Base-by-base conservation (phyloP, 768 basidiomycete genomes). In the Dentipellis sp. region DNA sequence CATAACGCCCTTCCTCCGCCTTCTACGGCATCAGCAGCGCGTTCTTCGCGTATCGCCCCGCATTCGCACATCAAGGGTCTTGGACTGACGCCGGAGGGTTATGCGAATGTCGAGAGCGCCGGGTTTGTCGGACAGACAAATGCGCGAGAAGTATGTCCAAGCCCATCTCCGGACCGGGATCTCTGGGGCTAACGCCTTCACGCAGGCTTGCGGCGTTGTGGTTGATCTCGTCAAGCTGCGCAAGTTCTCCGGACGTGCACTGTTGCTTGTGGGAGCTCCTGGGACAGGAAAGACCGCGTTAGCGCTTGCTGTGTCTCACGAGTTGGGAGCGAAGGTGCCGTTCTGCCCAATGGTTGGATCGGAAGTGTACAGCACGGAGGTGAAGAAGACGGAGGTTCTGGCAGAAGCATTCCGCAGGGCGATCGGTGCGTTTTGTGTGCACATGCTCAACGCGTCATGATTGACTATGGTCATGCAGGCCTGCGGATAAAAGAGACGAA, bases 321-420 rank as follows among this genome's bases (percentile, higher is more conserved):
- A 98, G 64, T 79, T 99, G 0, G 97, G 97, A 0, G 73, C 80
- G 21, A 97, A 97, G 65, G 94, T 97, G 1, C 97, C 97, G 0
- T 98, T 99, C 68, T 97, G 95, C 69, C 93, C 94, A 4, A 97
- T 97, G 92, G 97, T 98, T 45, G 97, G 97, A 0, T 88, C 86
- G 17, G 97, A 99, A 71, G 97, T 98, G 59, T 98, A 97, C 67
- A 91, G 86, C 40, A 84, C 90, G 3, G 95, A 98, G 71, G 94
- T 99, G 56, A 98, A 98, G 76, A 99, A 99, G 79, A 98, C 97
- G 1, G 97, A 98, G 67, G 94, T 98, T 4, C 74, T 99, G 17
- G 92, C 94, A 51, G 95, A 97, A 70, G 83, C 86, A 37, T 98
- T 98, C 72, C 79, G 95, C 56, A 75, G 97, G 63, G 94, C 97